These are phyloP conservation scores for Gossypium mustelinum DNA, from an alignment of 345 rosid species.

Conservation along the genomic window DNA sequence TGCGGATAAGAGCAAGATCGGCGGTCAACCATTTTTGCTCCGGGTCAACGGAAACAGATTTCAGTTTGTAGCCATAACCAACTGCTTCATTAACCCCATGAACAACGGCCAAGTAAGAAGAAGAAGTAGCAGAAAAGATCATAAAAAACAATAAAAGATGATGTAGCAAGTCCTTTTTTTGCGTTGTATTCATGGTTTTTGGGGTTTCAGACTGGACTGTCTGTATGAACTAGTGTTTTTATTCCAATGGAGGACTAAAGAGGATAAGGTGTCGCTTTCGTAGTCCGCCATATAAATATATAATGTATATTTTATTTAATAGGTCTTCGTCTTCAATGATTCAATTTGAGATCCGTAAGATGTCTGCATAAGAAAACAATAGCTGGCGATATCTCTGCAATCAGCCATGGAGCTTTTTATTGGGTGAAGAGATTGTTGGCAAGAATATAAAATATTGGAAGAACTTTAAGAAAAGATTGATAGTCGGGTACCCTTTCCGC, in stretches of 20 bases:
- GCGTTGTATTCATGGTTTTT: neutral
- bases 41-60: conserved; percentile 32
- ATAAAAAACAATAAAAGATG: neutral
- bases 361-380: no score
- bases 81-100: conserved; percentile 10
- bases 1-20: conserved; percentile 39
- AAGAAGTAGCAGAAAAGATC: neutral
- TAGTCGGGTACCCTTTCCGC: no score
- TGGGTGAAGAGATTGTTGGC: no score
- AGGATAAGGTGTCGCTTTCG: neutral
- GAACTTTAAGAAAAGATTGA: no score
- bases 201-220: no score
- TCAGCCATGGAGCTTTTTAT: no score
- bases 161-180: neutral
- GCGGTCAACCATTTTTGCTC: conserved; percentile 33
- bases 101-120: neutral
- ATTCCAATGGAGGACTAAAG: neutral
- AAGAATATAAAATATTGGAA: no score
- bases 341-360: no score
- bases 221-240: neutral
- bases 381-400: no score
- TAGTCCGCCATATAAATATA: no score
- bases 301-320: no score
- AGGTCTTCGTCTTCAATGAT: no score
- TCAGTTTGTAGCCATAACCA: conserved; percentile 52